Conservation (phyloP, 345 rosid species). For the Brassica cretica region DNA sequence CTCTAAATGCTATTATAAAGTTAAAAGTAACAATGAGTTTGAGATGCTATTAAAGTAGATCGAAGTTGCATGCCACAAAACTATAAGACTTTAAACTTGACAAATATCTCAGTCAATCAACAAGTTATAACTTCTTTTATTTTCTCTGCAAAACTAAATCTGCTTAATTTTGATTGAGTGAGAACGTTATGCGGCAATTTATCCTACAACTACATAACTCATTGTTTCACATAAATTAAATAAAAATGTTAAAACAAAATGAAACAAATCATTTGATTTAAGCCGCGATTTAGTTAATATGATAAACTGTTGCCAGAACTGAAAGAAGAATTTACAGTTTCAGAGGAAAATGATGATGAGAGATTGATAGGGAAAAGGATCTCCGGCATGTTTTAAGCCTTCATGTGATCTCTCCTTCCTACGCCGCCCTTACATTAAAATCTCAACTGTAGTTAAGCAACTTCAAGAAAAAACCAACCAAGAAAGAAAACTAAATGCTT, state of each 20-base stretch:
- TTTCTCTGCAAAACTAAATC: neutral
- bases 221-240: neutral
- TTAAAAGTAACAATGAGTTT: too few species aligned
- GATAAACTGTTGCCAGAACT: neutral
- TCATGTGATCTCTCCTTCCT: conserved; percentile 30
- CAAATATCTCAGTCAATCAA: neutral
- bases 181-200: neutral
- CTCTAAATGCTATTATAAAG: too few species aligned
- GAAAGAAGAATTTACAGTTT: conserved; percentile 27
- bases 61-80: too few species aligned
- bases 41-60: too few species aligned
- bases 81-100: neutral
- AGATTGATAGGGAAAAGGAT: conserved; percentile 22
- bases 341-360: neutral
- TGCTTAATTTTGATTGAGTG: neutral
- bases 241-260: neutral
- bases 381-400: conserved; percentile 37
- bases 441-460: conserved; percentile 19
- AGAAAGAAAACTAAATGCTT: conserved; percentile 4
- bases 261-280: conserved; percentile 1
- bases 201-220: neutral
- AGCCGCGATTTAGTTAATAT: neutral
- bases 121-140: neutral
- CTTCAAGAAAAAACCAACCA: neutral
- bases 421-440: neutral